These are phyloP conservation scores for Wickerhamiella kurtzmanii DNA, from an alignment of 805 yeast genomes.

Conservation along the genomic window DNA sequence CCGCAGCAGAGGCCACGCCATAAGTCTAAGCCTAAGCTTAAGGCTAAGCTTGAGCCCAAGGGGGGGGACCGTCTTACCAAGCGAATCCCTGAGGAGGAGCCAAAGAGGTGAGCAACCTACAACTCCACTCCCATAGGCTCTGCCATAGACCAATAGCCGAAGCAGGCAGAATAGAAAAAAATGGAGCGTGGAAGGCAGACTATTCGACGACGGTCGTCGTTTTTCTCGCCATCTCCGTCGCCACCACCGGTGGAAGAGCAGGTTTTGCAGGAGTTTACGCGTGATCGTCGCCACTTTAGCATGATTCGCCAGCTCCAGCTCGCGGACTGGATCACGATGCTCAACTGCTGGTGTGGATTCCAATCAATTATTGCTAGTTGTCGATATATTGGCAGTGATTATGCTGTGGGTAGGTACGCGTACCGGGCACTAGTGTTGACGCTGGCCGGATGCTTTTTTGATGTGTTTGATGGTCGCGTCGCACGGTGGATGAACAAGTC, in stretches of 20 bases:
- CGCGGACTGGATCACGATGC: slow-evolving; percentile 91
- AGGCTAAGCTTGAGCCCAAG: too few relatives aligned
- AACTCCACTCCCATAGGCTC: neutral
- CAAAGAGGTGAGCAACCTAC: neutral
- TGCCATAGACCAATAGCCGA: neutral
- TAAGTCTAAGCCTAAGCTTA: too few relatives aligned
- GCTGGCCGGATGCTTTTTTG: slow-evolving; percentile 85
- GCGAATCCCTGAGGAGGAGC: neutral
- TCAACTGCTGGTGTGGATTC: slow-evolving; percentile 90
- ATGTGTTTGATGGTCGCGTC: slow-evolving; percentile 92
- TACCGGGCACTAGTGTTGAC: slow-evolving; percentile 85
- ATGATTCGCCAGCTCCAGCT: slow-evolving; percentile 63
- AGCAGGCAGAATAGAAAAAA: neutral
- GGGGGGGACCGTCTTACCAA: neutral
- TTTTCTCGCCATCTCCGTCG: slow-evolving; percentile 26
- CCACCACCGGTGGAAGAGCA: slow-evolving; percentile 27
- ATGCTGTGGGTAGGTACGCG: slow-evolving; percentile 40
- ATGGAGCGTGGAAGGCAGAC: slow-evolving; percentile 9
- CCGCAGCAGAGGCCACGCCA: too few relatives aligned
- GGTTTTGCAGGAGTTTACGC: slow-evolving; percentile 62
- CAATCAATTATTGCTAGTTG: slow-evolving; percentile 78
- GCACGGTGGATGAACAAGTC: slow-evolving; percentile 89
- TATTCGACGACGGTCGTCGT: slow-evolving; percentile 23
- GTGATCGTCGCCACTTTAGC: slow-evolving; percentile 74
- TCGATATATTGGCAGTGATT: slow-evolving; percentile 60